phyloP scores from a whole-genome alignment of 2,329 filamentous ascomycete species.

The Orbilia brochopaga region DNA sequence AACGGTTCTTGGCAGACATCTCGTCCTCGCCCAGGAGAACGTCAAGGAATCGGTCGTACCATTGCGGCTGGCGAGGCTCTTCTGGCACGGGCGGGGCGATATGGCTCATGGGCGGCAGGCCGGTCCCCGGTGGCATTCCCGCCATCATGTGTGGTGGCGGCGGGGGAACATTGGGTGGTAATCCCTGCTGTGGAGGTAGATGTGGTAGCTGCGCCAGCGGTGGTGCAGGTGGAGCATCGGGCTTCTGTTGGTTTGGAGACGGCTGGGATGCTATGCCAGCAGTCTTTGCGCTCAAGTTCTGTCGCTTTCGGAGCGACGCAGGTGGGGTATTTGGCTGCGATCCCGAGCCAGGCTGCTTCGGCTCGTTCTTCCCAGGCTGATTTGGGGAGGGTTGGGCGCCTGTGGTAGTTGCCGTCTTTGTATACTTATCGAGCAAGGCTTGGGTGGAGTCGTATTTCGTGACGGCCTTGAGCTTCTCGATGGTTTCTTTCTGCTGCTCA shows the following conservation, averaged over 20 bases:
- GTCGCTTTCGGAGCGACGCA: constrained; percentile 53
- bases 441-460: constrained; percentile 96
- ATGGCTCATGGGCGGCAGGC: constrained; percentile 48
- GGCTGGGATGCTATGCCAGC: not conserved
- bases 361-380: constrained; percentile 31
- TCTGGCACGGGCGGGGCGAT: constrained; percentile 54
- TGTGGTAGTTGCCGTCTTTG: constrained; percentile 60
- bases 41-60: constrained; percentile 95
- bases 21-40: constrained; percentile 94
- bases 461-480: constrained; percentile 90
- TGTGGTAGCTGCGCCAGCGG: constrained; percentile 45
- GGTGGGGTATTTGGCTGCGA: constrained; percentile 35
- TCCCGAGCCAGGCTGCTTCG: constrained; percentile 19
- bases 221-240: constrained; percentile 20
- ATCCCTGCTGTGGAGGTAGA: constrained; percentile 40
- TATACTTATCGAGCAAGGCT: constrained; percentile 90
- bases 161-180: constrained; percentile 47
- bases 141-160: constrained; percentile 24
- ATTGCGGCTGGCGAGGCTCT: constrained; percentile 65
- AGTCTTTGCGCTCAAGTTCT: constrained; percentile 34
- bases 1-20: constrained; percentile 85
- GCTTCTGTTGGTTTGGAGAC: constrained; percentile 12
- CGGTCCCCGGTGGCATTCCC: constrained; percentile 27
- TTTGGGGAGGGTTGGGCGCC: constrained; percentile 56
- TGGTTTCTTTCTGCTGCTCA: constrained; percentile 80